These are phyloP conservation scores for grape (Vitis vinifera) DNA, from an alignment of 164 flowering plant genomes.

Conservation along the genomic window DNA sequence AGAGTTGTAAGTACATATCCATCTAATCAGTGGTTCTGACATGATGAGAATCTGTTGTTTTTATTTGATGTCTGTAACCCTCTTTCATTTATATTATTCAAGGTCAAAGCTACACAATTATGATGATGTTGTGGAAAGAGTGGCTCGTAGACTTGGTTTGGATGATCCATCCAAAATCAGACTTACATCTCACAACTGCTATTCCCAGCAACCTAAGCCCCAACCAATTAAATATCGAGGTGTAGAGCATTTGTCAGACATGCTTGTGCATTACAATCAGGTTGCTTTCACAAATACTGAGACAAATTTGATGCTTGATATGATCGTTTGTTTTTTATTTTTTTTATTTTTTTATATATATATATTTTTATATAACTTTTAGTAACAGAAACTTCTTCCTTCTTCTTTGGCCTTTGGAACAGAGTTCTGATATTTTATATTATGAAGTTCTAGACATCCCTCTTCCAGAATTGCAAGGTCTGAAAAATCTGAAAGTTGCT, in stretches of 20 bases:
- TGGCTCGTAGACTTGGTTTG: conserved; percentile 73
- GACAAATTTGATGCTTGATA: not conserved
- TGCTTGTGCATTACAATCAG: conserved; percentile 94
- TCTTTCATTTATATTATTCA: conserved; percentile 5
- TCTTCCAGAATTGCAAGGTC: conserved; percentile 86
- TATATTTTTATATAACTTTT: not conserved
- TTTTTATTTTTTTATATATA: too few species aligned
- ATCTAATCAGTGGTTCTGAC: not conserved
- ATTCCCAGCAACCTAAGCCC: conserved; percentile 96
- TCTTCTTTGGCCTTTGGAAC: conserved; percentile 20
- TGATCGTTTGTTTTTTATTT: too few species aligned
- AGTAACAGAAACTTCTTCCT: not conserved
- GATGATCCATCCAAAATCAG: conserved; percentile 93
- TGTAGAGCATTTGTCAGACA: conserved; percentile 80
- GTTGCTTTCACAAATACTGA: conserved; percentile 26
- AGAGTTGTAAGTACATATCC: conserved; percentile 68
- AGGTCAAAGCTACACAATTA: conserved; percentile 85
- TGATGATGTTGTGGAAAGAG: conserved; percentile 92
- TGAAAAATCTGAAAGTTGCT: conserved; percentile 88
- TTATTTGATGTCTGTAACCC: not conserved
- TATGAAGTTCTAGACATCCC: conserved; percentile 96
- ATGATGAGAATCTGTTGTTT: not conserved
- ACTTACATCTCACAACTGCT: conserved; percentile 91
- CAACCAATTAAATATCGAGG: conserved; percentile 89
- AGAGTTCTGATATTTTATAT: conserved; percentile 88